Conservation (phyloP, 163 green algal species). For the Volvox carteri region DNA sequence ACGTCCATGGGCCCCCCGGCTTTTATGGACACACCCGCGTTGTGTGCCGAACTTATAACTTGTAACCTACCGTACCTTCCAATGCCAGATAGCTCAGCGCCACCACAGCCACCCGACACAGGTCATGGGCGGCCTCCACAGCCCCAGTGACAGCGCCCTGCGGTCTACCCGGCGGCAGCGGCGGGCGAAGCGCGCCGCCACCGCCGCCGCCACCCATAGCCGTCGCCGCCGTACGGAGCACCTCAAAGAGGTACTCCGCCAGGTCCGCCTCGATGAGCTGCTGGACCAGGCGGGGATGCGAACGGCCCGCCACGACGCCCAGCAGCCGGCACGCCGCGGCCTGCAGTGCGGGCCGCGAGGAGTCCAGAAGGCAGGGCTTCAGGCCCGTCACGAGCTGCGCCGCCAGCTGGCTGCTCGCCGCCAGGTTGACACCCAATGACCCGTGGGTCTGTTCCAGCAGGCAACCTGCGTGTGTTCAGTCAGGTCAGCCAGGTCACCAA, state of each 20-base stretch:
- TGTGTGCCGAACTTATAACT: too few relatives aligned
- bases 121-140: not conserved
- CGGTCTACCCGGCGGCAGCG: too few relatives aligned
- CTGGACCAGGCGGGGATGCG: conserved; percentile 9
- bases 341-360: not conserved
- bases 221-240: conserved; percentile 2
- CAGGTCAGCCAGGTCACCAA: too few relatives aligned
- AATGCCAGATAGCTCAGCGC: conserved; percentile 27
- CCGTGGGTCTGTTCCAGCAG: conserved; percentile 22
- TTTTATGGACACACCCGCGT: too few relatives aligned
- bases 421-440: not conserved
- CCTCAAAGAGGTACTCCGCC: conserved; percentile 45
- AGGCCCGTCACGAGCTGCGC: not conserved
- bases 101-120: conserved; percentile 6
- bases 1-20: too few relatives aligned
- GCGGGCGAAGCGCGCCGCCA: not conserved
- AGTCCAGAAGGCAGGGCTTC: conserved; percentile 44
- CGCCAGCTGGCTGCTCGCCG: conserved; percentile 23
- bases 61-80: conserved; percentile 11
- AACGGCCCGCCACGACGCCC: not conserved
- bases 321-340: conserved; percentile 3
- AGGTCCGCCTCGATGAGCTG: not conserved
- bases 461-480: conserved; percentile 40
- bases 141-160: too few relatives aligned
- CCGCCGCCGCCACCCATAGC: not conserved